phyloP scores from a whole-genome alignment of 495 filamentous ascomycete genomes.

The Tuber borchii region DNA sequence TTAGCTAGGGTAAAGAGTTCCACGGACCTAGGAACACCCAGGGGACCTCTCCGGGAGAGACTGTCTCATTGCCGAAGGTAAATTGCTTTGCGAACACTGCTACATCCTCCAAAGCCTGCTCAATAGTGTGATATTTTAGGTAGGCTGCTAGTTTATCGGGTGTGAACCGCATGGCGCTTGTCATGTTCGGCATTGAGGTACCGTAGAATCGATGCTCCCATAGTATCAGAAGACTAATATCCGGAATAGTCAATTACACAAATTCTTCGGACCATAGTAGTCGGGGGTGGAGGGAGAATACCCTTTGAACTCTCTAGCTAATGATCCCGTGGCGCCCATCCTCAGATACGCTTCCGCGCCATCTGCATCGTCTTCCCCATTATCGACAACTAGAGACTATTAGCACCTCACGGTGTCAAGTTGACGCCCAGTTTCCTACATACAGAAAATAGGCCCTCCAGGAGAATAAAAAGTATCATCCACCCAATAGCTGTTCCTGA shows the following conservation, averaged over 20 bases:
- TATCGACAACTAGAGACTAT: constrained; percentile 26
- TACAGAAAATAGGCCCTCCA: constrained; percentile 51
- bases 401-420: background rate
- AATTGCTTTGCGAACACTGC: constrained; percentile 26
- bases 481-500: constrained; percentile 55
- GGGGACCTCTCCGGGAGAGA: constrained; percentile 18
- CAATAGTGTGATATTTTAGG: constrained; percentile 24
- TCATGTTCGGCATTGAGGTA: constrained; percentile 26
- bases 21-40: constrained; percentile 33
- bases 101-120: constrained; percentile 35
- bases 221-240: constrained; percentile 23
- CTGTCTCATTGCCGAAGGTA: constrained; percentile 2
- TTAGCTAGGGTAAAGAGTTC: background rate
- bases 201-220: constrained; percentile 40
- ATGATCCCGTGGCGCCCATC: constrained; percentile 22
- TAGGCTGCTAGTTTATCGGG: constrained; percentile 17
- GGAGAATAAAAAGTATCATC: constrained; percentile 47
- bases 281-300: constrained; percentile 1
- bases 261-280: background rate
- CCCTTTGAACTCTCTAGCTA: constrained; percentile 22
- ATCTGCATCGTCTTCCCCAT: constrained; percentile 23
- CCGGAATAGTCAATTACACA: background rate
- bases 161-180: constrained; percentile 19
- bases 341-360: constrained; percentile 20
- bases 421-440: constrained; percentile 4